Percentiles rank a stretch among this genome's conserved stretches.
Evolutionary conservation across 2,329 filamentous ascomycete genomes (phyloP).

Genomic region (Zelopaecilomyces penicillatus): DNA sequence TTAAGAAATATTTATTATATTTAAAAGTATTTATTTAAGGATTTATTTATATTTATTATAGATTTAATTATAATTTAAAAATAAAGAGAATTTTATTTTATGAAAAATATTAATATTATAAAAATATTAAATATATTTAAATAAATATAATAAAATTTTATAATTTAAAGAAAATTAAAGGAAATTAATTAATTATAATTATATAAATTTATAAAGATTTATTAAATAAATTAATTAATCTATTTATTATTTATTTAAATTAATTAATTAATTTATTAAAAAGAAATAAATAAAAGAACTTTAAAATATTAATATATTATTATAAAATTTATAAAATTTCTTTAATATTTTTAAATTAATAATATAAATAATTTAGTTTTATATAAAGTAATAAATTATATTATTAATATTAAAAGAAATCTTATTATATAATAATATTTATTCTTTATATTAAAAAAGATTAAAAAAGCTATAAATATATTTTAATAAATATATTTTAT

Average conservation of each 20-base stretch:
- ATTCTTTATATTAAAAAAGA: constrained; percentile 2
- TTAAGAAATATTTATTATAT: no score
- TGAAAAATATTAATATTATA: no score
- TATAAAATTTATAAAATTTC: not conserved
- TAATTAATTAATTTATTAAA: not conserved
- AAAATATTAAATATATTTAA: no score
- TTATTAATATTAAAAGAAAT: constrained; percentile 1
- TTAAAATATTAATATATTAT: not conserved
- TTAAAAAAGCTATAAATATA: not conserved
- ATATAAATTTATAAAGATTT: no score
- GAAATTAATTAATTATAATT: no score
- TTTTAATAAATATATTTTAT: not conserved
- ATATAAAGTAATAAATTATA: not conserved
- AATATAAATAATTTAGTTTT: not conserved
- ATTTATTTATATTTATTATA: no score
- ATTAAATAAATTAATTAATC: no score
- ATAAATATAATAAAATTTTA: no score
- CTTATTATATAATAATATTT: constrained; percentile 1
- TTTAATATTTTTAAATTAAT: not conserved
- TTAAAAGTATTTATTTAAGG: no score
- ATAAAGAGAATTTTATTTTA: no score
- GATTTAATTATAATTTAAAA: no score
- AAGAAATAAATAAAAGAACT: constrained; percentile 1
- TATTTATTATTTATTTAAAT: not conserved
- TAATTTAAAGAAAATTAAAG: no score